Base-by-base conservation (phyloP, 2,329 filamentous ascomycete genomes). In the Monosporascus sp. region DNA sequence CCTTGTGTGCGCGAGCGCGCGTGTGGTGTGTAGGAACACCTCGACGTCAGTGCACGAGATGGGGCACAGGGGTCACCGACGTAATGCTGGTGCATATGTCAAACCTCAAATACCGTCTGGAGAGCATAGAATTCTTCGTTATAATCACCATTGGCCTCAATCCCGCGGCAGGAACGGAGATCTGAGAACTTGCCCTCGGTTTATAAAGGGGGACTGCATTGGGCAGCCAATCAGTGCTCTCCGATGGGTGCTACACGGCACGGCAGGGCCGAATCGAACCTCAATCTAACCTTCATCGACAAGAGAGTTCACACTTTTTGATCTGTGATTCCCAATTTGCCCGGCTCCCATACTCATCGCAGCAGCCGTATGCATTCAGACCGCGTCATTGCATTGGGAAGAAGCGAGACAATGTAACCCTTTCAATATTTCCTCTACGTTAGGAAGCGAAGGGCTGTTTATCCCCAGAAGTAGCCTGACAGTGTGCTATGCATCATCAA, bases 231-330 rank as follows among this genome's bases (percentile, higher is more conserved):
- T 60, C 51, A 58, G 46, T 24, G 39, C 14, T 44, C 53, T 36
- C 53, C 58, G 58, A 60, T 60, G 41, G 45, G 20, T 49, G 50
- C 48, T 41, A 52, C 52, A 36, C 43, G 38, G 25, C 50, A 53
- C 53, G 52, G 52, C 17, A 54, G 36, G 24, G 56, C 25, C 14
- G 38, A 17, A 60, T 60, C 58, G 49, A 46, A 17, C 15, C 22
- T 9, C 48, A 25, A 49, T 51, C 20, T 31, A 31, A 31, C 8
- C 3, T 25, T 31, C 37, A 35, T 41, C 17, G 43, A 46, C 45
- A 37, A 24, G 50, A 54, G 50, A 49, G 53, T 53, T 53, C 48
- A 53, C 54, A 18, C 52, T 14, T 44, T 37, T n/a, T 27, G n/a
- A 36, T 20, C 24, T 43, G 39, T 18, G 18, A 18, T 43, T 9